phyloP scores from a whole-genome alignment of 2,329 filamentous ascomycete species.

The Sphaceloma murrayae region DNA sequence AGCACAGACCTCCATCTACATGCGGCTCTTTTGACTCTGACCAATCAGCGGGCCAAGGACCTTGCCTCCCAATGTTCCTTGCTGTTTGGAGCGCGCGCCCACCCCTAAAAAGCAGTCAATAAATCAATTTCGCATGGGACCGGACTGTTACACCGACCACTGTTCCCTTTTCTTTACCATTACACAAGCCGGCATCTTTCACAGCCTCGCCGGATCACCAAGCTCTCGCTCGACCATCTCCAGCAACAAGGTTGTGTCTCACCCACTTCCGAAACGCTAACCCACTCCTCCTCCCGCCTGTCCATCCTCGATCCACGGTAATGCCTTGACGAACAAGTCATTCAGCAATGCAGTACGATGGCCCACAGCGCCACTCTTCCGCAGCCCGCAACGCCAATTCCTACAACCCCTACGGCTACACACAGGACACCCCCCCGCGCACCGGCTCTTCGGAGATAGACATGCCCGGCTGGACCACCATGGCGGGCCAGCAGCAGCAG shows the following conservation, averaged over 20 bases:
- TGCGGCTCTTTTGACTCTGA: not conserved
- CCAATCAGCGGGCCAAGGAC: not conserved
- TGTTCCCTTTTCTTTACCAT: no score
- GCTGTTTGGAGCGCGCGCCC: conserved; percentile 7
- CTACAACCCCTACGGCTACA: conserved; percentile 10
- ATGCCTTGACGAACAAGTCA: conserved; percentile 3
- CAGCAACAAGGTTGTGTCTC: conserved; percentile 9
- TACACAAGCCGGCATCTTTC: not conserved
- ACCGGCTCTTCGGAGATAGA: conserved; percentile 15
- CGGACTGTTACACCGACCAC: no score
- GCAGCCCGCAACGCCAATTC: conserved; percentile 8
- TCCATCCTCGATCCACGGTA: conserved; percentile 5
- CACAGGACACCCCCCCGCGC: conserved; percentile 12
- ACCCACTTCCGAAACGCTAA: conserved; percentile 14
- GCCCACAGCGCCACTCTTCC: conserved; percentile 2
- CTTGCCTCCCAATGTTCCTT: not conserved
- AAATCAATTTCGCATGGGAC: no score
- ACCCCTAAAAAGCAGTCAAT: not conserved
- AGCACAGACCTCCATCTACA: not conserved
- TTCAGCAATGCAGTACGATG: conserved; percentile 13
- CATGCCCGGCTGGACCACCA: conserved; percentile 15
- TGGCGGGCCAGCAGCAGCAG: conserved; percentile 3
- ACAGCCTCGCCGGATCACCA: not conserved
- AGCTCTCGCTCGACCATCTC: not conserved
- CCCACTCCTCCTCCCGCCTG: not conserved